These are phyloP conservation scores for Calonectria pauciramosa DNA, from an alignment of 2,329 filamentous ascomycete genomes.

Conservation along the genomic window DNA sequence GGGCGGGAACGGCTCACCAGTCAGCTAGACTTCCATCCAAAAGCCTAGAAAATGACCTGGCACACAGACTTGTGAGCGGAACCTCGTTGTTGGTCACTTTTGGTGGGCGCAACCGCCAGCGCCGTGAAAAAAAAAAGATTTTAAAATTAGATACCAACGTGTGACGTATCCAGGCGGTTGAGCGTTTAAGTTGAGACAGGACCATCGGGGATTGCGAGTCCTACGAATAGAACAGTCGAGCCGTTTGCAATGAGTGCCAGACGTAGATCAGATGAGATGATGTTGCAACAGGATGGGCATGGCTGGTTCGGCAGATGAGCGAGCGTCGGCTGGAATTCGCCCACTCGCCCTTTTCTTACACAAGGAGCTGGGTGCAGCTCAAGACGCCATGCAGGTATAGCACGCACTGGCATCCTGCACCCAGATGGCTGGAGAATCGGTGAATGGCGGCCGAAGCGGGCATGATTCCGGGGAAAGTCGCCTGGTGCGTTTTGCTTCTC, in stretches of 20 bases:
- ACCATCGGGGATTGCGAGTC: slow-evolving; percentile 1
- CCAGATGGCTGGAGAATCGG: not conserved
- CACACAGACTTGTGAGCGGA: slow-evolving; percentile 13
- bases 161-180: not conserved
- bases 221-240: slow-evolving; percentile 12
- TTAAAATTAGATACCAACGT: slow-evolving; percentile 21
- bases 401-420: not conserved
- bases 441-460: slow-evolving; percentile 34
- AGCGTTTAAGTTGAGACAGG: slow-evolving; percentile 14
- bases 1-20: slow-evolving; percentile 24
- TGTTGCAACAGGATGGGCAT: not conserved
- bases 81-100: not conserved
- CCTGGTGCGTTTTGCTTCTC: slow-evolving; percentile 12
- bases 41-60: slow-evolving; percentile 8
- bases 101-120: slow-evolving; percentile 17
- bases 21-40: slow-evolving; percentile 14
- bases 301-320: slow-evolving; percentile 1
- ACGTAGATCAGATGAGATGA: slow-evolving; percentile 20
- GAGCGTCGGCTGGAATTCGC: slow-evolving; percentile 7
- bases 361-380: slow-evolving; percentile 2
- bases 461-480: slow-evolving; percentile 26
- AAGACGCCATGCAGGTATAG: slow-evolving; percentile 18
- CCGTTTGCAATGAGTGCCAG: slow-evolving; percentile 6
- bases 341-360: not conserved
- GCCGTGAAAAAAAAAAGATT: not conserved